Percentiles rank a stretch among this genome's conserved stretches.
Conservation (phyloP, 2,329 filamentous ascomycete species). For the Alternaria triticina region DNA sequence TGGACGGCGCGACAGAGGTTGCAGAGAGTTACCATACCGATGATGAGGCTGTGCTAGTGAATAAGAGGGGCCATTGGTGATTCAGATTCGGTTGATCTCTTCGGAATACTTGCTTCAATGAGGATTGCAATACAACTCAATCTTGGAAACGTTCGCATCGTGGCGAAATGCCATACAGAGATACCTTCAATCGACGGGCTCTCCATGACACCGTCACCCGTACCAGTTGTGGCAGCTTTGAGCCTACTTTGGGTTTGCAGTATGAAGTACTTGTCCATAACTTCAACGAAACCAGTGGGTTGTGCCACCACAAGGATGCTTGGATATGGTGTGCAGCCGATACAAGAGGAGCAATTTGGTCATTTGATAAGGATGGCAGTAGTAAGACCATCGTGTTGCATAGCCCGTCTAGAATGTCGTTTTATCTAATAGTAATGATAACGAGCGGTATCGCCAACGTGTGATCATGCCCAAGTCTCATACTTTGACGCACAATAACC, state of each 20-base stretch:
- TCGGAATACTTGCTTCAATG: background rate
- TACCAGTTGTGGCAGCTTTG: background rate
- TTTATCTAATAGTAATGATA: background rate
- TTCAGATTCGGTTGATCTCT: background rate
- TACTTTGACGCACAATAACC: background rate
- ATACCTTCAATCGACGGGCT: background rate
- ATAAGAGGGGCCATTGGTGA: background rate
- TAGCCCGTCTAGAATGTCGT: background rate
- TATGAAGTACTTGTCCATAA: background rate
- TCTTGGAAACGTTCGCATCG: background rate
- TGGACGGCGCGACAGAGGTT: background rate
- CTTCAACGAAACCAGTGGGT: background rate
- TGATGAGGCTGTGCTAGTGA: background rate
- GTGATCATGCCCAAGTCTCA: background rate
- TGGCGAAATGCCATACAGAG: background rate
- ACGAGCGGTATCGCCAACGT: background rate
- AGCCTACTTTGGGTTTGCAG: background rate
- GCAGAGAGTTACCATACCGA: background rate
- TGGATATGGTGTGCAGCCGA: background rate
- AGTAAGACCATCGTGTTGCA: background rate
- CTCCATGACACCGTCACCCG: background rate
- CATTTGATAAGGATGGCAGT: background rate
- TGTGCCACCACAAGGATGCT: background rate
- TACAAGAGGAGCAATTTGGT: background rate
- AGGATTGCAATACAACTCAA: background rate